Percentiles rank a stretch among this genome's conserved stretches.
Conservation (phyloP, 2,329 filamentous ascomycete genomes). For the Pestalotiopsis sp. region DNA sequence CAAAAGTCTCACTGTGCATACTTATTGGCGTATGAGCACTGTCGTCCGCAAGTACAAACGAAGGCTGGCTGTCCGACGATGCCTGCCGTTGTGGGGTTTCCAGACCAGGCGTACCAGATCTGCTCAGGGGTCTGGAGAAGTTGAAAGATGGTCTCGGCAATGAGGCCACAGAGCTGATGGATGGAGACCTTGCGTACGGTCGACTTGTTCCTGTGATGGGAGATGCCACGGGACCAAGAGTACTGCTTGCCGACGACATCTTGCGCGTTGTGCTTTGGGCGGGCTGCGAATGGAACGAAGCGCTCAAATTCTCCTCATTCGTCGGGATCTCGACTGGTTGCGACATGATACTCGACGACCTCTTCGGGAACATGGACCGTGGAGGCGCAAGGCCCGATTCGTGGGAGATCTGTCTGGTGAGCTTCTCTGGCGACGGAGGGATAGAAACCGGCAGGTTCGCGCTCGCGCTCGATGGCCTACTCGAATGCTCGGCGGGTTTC, state of each 20-base stretch:
- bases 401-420: constrained; percentile 44
- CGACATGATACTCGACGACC: constrained; percentile 64
- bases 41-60: constrained; percentile 66
- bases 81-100: constrained; percentile 64
- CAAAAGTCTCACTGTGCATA: constrained; percentile 71
- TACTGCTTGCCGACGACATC: constrained; percentile 67
- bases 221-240: constrained; percentile 54
- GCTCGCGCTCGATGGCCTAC: constrained; percentile 36
- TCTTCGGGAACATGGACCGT: constrained; percentile 49
- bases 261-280: constrained; percentile 59
- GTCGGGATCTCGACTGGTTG: constrained; percentile 62
- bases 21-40: constrained; percentile 70
- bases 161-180: constrained; percentile 81
- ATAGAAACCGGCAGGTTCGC: constrained; percentile 26
- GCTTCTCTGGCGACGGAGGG: constrained; percentile 47
- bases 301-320: constrained; percentile 69
- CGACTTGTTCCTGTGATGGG: constrained; percentile 46
- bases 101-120: constrained; percentile 62
- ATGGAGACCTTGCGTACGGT: constrained; percentile 76
- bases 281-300: constrained; percentile 64
- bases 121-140: constrained; percentile 88
- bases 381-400: constrained; percentile 58
- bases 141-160: constrained; percentile 81
- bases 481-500: constrained; percentile 31
- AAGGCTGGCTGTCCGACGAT: constrained; percentile 69